Percentiles rank a stretch among this genome's conserved stretches.
phyloP scores from a whole-genome alignment of 2,329 filamentous ascomycete genomes.

The Colletotrichum karsti region DNA sequence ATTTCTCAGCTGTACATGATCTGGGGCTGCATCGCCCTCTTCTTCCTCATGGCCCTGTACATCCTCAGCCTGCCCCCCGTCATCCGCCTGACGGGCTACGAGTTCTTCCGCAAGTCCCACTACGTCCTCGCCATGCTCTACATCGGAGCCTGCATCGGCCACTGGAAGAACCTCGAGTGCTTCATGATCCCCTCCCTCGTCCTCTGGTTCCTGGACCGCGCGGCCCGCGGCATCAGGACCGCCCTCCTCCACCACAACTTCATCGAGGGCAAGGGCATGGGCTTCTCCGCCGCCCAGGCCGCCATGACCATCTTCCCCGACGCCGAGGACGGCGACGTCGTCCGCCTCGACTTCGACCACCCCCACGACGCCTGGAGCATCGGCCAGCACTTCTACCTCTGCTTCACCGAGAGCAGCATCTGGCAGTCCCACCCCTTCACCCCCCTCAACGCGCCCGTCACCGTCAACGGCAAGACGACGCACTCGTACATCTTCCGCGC shows the following conservation, averaged over 20 bases:
- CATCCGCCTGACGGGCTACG: conserved; percentile 75
- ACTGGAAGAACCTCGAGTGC: conserved; percentile 74
- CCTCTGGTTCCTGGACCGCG: conserved; percentile 72
- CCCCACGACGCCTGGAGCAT: conserved; percentile 68
- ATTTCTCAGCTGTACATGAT: conserved; percentile 74
- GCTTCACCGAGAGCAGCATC: conserved; percentile 71
- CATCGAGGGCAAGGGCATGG: conserved; percentile 49
- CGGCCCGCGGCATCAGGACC: conserved; percentile 64
- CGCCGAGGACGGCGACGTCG: conserved; percentile 64
- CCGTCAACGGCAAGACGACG: conserved; percentile 47
- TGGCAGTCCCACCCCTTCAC: conserved; percentile 81
- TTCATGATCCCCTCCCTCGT: conserved; percentile 74
- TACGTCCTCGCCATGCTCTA: conserved; percentile 79
- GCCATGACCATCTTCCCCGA: conserved; percentile 63
- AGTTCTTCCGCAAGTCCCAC: conserved; percentile 79
- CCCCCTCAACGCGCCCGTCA: conserved; percentile 61
- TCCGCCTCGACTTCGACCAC: conserved; percentile 73
- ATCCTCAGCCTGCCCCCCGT: conserved; percentile 64
- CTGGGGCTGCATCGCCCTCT: conserved; percentile 77
- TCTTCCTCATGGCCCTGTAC: conserved; percentile 68
- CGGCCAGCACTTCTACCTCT: conserved; percentile 77
- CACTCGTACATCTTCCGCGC: conserved; percentile 68
- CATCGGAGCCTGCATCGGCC: conserved; percentile 78
- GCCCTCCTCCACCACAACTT: conserved; percentile 69
- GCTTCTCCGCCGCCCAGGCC: conserved; percentile 63